Conservation (phyloP, 768 basidiomycete species). For the Mycena amicta region DNA sequence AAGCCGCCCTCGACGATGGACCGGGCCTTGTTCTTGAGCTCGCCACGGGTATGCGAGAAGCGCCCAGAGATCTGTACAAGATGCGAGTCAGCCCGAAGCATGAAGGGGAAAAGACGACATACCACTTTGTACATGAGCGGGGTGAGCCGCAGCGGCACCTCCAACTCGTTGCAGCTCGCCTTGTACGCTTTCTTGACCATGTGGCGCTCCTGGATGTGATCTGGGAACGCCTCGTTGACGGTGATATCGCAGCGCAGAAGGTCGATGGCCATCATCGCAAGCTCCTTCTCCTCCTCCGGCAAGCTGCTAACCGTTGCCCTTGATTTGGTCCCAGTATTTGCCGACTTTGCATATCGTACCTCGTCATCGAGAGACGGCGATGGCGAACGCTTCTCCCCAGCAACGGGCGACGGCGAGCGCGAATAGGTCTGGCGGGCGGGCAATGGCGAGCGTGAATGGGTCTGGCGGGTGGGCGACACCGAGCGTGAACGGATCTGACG, state of each 20-base stretch:
- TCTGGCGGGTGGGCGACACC: neutral
- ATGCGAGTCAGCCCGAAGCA: neutral
- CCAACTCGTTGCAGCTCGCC: constrained; percentile 10
- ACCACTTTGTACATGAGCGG: constrained; percentile 24
- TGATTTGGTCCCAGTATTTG: neutral
- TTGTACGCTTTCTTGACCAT: constrained; percentile 22
- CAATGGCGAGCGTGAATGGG: neutral
- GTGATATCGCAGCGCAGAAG: constrained; percentile 22
- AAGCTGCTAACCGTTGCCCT: constrained; percentile 23
- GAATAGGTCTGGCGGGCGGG: neutral
- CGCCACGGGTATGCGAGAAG: constrained; percentile 25
- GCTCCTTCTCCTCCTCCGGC: constrained; percentile 16
- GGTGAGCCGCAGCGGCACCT: constrained; percentile 8
- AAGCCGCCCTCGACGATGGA: constrained; percentile 22
- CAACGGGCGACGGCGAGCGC: neutral
- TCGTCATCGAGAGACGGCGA: constrained; percentile 3
- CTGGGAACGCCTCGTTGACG: constrained; percentile 26
- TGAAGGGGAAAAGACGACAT: neutral
- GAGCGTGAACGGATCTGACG: too few species aligned
- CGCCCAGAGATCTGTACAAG: constrained; percentile 17
- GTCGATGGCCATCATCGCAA: constrained; percentile 21
- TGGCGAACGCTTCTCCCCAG: constrained; percentile 7
- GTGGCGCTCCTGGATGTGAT: constrained; percentile 11
- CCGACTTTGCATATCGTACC: neutral
- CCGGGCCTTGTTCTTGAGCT: constrained; percentile 24